Percentiles rank a stretch among this genome's conserved stretches.
These are phyloP conservation scores for Smithsoniella earleae DNA, from an alignment of 163 green algal species.

Conservation along the genomic window DNA sequence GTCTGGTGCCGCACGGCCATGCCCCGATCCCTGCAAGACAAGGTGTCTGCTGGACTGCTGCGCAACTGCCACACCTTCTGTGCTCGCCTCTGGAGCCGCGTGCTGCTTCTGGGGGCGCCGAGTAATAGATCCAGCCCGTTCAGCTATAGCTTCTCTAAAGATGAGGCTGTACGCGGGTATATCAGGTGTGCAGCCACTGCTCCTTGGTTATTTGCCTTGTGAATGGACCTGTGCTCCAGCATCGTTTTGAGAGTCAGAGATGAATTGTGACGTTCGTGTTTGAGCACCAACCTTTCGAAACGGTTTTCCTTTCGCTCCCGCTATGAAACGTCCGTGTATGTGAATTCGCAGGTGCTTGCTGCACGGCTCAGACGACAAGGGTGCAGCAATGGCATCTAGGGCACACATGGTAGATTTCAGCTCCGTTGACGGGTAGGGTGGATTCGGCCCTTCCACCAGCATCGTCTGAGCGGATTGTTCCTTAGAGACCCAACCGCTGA, in stretches of 20 bases:
- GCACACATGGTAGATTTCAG: too few species aligned
- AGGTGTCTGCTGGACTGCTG: neutral
- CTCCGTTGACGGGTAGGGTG: too few species aligned
- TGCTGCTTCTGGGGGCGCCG: too few species aligned
- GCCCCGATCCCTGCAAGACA: neutral
- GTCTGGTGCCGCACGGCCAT: neutral
- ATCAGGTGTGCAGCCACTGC: neutral
- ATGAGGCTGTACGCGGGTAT: neutral
- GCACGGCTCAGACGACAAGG: neutral
- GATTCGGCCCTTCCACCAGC: too few species aligned
- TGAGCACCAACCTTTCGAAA: neutral
- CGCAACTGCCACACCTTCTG: neutral
- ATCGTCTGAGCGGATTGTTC: too few species aligned
- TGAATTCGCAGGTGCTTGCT: neutral
- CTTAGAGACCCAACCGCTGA: too few species aligned
- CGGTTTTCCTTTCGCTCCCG: neutral
- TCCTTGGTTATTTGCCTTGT: too few species aligned
- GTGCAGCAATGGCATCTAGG: too few species aligned
- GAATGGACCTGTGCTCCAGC: neutral
- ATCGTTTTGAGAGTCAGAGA: neutral
- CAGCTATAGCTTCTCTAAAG: neutral
- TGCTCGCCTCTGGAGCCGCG: constrained; percentile 11
- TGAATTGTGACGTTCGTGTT: neutral
- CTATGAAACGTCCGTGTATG: neutral
- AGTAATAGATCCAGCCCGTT: too few species aligned